Evolutionary conservation across 768 basidiomycete species (phyloP), one percentile per base, ranked within the genome.

Genomic region (Suillus tomentosus): DNA sequence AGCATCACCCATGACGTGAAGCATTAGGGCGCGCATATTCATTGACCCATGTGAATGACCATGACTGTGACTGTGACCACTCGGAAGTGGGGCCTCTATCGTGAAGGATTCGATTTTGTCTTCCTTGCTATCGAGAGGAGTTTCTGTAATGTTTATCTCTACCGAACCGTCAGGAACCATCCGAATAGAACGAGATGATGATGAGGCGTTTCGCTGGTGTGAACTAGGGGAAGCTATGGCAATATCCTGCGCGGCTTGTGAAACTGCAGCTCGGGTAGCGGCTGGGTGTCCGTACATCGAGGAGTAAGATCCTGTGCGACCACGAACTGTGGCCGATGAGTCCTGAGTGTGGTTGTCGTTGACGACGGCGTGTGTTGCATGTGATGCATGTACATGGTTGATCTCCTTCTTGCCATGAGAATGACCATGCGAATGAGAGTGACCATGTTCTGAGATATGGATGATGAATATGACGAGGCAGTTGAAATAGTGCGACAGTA

Each of bases 1-100:
- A 60, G 96, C 96, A 79, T 99, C 96, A 42, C 96, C 96, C 56
- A 99, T 76, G 50, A 99, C 97, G 75, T 99, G 97, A 40, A 99
- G 78, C 43, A 99, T 81, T 1, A 99, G 82, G 36, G 95, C 97
- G 24, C 82, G 90, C 96, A 99, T 98, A 77, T 99, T 99, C 97
- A 99, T 99, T 0, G 90, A 93, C 31, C 72, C 66, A 69, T 88
- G 86, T 24, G 78, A 69, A 74, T 84, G 79, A 74, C 79, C 63
- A 50, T 78, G 76, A 10, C 9, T 10, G 10, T 45, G 71, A 68
- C 34, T 69, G 34, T 45, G 71, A 66, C 34, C 71, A 63, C 56
- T 72, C 2, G 66, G 51, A 14, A 65, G 48, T 19, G 60, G 34
- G 11, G 58, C 45, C 19, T 37, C 36, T 5, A 56, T 47, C 3